Conservation (phyloP, 1,139 yeast species). For the Geotrichum carabidarum region DNA sequence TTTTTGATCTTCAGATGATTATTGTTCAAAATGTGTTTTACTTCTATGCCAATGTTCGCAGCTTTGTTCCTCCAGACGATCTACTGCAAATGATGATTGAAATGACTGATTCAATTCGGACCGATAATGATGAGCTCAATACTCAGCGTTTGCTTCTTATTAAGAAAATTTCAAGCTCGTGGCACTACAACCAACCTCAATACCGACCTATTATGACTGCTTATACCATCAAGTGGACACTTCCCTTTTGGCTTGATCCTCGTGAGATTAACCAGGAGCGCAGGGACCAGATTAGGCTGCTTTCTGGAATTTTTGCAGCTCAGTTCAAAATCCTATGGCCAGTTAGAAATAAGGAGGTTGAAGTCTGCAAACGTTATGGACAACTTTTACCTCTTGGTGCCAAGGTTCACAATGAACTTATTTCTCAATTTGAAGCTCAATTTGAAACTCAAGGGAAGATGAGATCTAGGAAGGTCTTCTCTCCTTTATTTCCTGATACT, state of each 20-base stretch:
- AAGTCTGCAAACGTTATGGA: slow-evolving; percentile 32
- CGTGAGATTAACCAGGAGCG: slow-evolving; percentile 28
- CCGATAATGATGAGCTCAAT: slow-evolving; percentile 43
- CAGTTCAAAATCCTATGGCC: slow-evolving; percentile 36
- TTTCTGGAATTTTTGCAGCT: slow-evolving; percentile 33
- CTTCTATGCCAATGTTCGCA: slow-evolving; percentile 26
- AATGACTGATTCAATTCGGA: slow-evolving; percentile 29
- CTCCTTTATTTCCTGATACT: slow-evolving; percentile 57
- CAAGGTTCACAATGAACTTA: slow-evolving; percentile 31
- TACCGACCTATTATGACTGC: slow-evolving; percentile 46
- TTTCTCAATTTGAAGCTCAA: slow-evolving; percentile 27
- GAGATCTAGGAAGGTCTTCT: slow-evolving; percentile 26
- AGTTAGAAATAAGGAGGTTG: slow-evolving; percentile 28
- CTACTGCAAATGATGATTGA: slow-evolving; percentile 31
- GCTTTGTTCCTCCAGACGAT: slow-evolving; percentile 29
- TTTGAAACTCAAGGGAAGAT: slow-evolving; percentile 18
- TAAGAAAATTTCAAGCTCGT: slow-evolving; percentile 52
- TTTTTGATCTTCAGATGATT: slow-evolving; percentile 26
- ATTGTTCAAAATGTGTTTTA: slow-evolving; percentile 25
- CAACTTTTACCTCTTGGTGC: slow-evolving; percentile 35
- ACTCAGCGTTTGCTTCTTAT: slow-evolving; percentile 56
- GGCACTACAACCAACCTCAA: slow-evolving; percentile 41
- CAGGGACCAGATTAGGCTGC: slow-evolving; percentile 32
- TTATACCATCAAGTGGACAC: slow-evolving; percentile 56
- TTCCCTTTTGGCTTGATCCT: slow-evolving; percentile 30